A percentile compares a stretch with the other conserved stretches of the same genome.
These are phyloP conservation scores for Aureobasidium sp. DNA, from an alignment of 2,329 filamentous ascomycete species.

Conservation along the genomic window DNA sequence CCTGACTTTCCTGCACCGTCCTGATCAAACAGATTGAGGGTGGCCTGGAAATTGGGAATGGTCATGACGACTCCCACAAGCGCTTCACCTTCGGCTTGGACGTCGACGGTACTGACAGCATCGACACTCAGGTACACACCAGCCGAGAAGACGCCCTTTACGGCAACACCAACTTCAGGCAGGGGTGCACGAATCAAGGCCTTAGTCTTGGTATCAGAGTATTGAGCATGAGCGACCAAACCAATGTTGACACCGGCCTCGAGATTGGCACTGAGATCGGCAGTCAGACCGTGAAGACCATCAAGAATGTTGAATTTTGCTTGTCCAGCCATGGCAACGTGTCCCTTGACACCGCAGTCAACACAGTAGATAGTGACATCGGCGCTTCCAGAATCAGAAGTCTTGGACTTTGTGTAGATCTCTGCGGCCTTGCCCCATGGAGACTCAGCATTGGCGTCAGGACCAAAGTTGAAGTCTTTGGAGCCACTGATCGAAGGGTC, in stretches of 20 bases:
- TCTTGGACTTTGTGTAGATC: constrained; percentile 2
- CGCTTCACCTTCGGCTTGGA: background rate
- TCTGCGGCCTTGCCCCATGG: constrained; percentile 9
- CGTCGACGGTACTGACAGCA: background rate
- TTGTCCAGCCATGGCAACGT: constrained; percentile 1
- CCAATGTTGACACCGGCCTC: constrained; percentile 4
- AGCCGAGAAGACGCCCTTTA: background rate
- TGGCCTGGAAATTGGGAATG: constrained; percentile 10
- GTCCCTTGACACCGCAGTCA: constrained; percentile 7
- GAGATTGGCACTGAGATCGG: constrained; percentile 2
- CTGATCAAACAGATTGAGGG: background rate
- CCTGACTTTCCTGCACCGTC: background rate
- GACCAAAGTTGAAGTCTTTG: background rate
- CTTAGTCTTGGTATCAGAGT: background rate
- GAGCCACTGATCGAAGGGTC: background rate
- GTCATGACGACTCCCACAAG: constrained; percentile 11
- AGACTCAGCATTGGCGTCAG: background rate
- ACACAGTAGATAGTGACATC: constrained; percentile 6
- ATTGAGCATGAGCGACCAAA: background rate
- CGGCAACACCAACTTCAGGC: constrained; percentile 6
- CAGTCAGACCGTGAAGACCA: background rate
- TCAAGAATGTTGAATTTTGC: constrained; percentile 5
- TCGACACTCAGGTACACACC: constrained; percentile 3
- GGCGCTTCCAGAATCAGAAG: background rate
- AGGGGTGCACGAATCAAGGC: background rate